These are phyloP conservation scores for Chamaecrista fasciculata DNA, from an alignment of 306 rosid species.

Conservation along the genomic window DNA sequence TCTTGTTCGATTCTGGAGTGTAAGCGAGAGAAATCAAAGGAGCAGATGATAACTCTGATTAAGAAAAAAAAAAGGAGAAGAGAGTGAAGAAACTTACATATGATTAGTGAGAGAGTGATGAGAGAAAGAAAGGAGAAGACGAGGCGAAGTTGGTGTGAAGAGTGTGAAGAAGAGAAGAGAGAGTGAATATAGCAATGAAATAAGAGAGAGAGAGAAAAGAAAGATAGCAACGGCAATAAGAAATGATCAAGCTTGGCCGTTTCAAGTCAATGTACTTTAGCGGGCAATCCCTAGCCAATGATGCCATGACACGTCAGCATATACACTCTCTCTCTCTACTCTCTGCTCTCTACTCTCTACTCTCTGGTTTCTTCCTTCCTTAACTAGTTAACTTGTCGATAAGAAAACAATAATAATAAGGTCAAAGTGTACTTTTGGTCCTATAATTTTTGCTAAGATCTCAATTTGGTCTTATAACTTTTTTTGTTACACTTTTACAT, in stretches of 20 bases:
- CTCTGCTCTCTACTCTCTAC: too few species aligned
- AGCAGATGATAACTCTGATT: not conserved
- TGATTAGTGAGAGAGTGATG: constrained; percentile 10
- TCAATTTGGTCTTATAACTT: too few species aligned
- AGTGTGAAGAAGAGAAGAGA: not conserved
- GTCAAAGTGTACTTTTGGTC: too few species aligned
- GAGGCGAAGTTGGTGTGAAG: not conserved
- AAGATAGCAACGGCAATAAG: not conserved
- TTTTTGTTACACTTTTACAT: too few species aligned
- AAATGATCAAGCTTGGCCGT: constrained; percentile 12
- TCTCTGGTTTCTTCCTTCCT: not conserved
- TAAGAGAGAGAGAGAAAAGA: not conserved
- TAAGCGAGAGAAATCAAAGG: not conserved
- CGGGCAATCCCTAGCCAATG: constrained; percentile 19
- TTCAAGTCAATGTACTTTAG: constrained; percentile 43
- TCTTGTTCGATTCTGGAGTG: not conserved
- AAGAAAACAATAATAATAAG: too few species aligned
- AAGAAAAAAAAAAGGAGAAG: constrained; percentile 14
- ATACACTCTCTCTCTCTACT: too few species aligned
- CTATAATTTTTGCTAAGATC: too few species aligned
- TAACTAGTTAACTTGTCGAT: too few species aligned
- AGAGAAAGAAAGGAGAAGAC: not conserved
- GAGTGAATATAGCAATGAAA: not conserved
- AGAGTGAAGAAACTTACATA: constrained; percentile 19
- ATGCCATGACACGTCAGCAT: constrained; percentile 17